These are phyloP conservation scores for Oryza coarctata DNA, from an alignment of 176 grass and related monocot species.

Conservation along the genomic window DNA sequence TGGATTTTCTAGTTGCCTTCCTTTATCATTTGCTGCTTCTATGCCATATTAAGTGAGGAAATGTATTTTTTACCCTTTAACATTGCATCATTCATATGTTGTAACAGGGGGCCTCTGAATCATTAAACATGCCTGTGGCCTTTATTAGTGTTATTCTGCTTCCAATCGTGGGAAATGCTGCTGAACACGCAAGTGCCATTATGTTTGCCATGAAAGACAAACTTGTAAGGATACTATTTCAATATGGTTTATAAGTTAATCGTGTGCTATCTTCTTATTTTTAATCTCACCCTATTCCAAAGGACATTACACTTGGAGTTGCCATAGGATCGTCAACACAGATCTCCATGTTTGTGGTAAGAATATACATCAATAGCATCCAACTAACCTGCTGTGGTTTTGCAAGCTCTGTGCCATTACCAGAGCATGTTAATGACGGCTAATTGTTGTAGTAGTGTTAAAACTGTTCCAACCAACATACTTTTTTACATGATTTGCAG, in stretches of 20 bases:
- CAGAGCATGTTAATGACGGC: background rate
- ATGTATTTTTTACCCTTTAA: slow-evolving; percentile 9
- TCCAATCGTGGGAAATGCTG: slow-evolving; percentile 96
- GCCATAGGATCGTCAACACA: slow-evolving; percentile 98
- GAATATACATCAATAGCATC: slow-evolving; percentile 21
- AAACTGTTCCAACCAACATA: slow-evolving; percentile 2
- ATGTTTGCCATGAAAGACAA: slow-evolving; percentile 99
- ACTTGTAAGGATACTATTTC: slow-evolving; percentile 55
- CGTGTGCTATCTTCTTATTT: slow-evolving; percentile 9
- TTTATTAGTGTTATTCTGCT: slow-evolving; percentile 99
- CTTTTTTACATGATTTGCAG: slow-evolving; percentile 44
- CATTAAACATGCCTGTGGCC: slow-evolving; percentile 81
- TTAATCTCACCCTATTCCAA: slow-evolving; percentile 33
- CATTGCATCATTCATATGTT: slow-evolving; percentile 35
- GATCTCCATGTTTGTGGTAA: slow-evolving; percentile 99
- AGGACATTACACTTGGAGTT: slow-evolving; percentile 97
- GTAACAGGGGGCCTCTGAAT: slow-evolving; percentile 90
- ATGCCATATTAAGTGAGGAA: background rate
- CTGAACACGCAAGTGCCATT: slow-evolving; percentile 98
- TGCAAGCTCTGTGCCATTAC: slow-evolving; percentile 7
- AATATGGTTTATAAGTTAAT: slow-evolving; percentile 22
- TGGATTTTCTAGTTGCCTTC: background rate
- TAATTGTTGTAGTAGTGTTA: background rate
- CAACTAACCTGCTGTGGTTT: slow-evolving; percentile 21
- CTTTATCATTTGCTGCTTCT: background rate